Conservation (phyloP, 2,329 filamentous ascomycete species). For the Fusarium concolor region DNA sequence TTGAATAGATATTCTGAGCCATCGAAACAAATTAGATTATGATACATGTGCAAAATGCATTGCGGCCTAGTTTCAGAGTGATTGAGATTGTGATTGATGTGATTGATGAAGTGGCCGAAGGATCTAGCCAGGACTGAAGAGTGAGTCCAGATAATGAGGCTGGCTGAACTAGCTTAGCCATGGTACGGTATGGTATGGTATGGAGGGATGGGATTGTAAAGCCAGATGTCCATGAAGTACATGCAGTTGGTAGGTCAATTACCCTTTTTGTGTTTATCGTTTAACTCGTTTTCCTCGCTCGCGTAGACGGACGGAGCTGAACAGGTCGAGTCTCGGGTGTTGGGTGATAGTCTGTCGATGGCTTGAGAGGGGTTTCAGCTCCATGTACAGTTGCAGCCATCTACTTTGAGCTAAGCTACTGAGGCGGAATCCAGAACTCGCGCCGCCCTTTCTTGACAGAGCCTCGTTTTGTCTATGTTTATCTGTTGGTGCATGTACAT, state of each 20-base stretch:
- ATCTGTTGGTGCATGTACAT: slow-evolving; percentile 8
- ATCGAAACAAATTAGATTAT: slow-evolving; percentile 37
- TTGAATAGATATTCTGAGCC: slow-evolving; percentile 41
- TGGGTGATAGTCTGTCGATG: slow-evolving; percentile 9
- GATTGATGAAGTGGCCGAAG: slow-evolving; percentile 23
- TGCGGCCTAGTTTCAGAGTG: not conserved
- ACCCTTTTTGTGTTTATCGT: not conserved
- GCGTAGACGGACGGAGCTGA: slow-evolving; percentile 23
- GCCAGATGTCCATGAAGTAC: not conserved
- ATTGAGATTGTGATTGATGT: slow-evolving; percentile 8
- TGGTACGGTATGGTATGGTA: slow-evolving; percentile 7
- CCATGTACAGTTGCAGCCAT: slow-evolving; percentile 15
- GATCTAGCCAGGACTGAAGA: slow-evolving; percentile 7
- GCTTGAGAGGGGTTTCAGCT: slow-evolving; percentile 34
- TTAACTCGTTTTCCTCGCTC: not conserved
- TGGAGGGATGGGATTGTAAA: not conserved
- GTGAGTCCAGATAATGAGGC: slow-evolving; percentile 13
- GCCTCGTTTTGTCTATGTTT: slow-evolving; percentile 9
- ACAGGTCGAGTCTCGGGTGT: slow-evolving; percentile 5
- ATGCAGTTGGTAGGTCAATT: not conserved
- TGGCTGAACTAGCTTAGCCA: slow-evolving; percentile 21
- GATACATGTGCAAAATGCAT: slow-evolving; percentile 10
- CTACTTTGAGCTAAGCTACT: slow-evolving; percentile 19
- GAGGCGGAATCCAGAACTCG: slow-evolving; percentile 27
- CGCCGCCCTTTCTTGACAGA: slow-evolving; percentile 2